These are phyloP conservation scores for Carex kokanica DNA, from an alignment of 176 grass and related monocot species.

Conservation along the genomic window DNA sequence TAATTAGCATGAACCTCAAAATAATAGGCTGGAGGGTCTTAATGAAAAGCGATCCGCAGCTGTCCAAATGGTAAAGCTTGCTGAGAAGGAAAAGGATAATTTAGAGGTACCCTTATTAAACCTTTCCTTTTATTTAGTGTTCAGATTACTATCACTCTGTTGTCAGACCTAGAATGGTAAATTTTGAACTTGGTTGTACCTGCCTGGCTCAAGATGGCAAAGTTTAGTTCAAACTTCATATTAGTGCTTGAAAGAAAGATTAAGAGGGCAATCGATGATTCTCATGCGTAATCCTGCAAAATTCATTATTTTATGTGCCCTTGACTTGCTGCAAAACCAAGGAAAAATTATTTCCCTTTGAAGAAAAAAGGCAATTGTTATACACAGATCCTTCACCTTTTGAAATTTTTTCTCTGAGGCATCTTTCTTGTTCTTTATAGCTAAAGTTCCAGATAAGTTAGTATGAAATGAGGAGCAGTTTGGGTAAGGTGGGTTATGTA, in stretches of 20 bases:
- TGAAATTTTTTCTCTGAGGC: background rate
- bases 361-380: background rate
- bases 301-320: background rate
- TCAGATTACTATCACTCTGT: background rate
- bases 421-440: background rate
- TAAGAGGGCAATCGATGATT: background rate
- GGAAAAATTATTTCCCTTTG: background rate
- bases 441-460: background rate
- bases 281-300: background rate
- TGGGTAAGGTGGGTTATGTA: background rate
- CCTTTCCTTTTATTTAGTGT: background rate
- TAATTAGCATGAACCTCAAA: constrained; percentile 28
- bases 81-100: constrained; percentile 97
- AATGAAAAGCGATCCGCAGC: constrained; percentile 80
- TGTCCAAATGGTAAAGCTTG: constrained; percentile 90
- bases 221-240: background rate
- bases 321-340: background rate
- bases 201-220: background rate
- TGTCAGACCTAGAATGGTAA: background rate
- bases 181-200: background rate
- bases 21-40: constrained; percentile 67
- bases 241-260: background rate
- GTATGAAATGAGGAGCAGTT: background rate
- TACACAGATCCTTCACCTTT: background rate
- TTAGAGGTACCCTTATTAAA: constrained; percentile 56